phyloP scores from a whole-genome alignment of 371 early-diverging fungal species.

The Entomophthora muscae region DNA sequence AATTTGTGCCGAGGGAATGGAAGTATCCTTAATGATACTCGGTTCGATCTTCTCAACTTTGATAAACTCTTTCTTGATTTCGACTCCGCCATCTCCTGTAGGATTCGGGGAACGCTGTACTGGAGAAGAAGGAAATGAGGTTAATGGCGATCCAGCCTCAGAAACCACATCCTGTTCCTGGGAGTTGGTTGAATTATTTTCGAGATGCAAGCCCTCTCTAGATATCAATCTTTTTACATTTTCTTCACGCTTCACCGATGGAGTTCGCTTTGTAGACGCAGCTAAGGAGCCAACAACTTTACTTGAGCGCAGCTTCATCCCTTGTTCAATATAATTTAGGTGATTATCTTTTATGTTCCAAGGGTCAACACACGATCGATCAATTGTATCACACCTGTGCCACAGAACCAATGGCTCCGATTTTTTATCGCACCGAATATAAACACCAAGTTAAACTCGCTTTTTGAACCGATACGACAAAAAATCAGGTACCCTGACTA shows the following conservation, averaged over 20 bases:
- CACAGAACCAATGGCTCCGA: no score
- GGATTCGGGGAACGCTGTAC: background rate
- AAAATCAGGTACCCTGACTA: no score
- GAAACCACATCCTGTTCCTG: background rate
- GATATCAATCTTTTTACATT: background rate
- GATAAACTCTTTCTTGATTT: background rate
- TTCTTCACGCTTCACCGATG: background rate
- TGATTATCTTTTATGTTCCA: no score
- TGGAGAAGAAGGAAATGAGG: background rate
- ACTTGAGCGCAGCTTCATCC: background rate
- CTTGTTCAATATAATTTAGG: no score
- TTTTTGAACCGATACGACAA: no score
- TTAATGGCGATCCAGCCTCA: background rate
- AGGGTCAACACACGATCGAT: no score
- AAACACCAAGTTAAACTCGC: no score
- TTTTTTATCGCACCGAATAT: no score
- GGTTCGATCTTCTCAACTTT: background rate
- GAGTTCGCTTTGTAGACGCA: background rate
- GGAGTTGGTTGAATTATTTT: background rate
- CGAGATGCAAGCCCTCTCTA: background rate
- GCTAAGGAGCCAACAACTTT: background rate
- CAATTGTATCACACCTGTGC: no score
- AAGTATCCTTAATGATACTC: background rate
- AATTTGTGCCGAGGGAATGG: background rate
- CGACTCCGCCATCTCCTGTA: background rate